Base-by-base conservation (phyloP, 345 rosid species). In the Clarkia xantiana region DNA sequence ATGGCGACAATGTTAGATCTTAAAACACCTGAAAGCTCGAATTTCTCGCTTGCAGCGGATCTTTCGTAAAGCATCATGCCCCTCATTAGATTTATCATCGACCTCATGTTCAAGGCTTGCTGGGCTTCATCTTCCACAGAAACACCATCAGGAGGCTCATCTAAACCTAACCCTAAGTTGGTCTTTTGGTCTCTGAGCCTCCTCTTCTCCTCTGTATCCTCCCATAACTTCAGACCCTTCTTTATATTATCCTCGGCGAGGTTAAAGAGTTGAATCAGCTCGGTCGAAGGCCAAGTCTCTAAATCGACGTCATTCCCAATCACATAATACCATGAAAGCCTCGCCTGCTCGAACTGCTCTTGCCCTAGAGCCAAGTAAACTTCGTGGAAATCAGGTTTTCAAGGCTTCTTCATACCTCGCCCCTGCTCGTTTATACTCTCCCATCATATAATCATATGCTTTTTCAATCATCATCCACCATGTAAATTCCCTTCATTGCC, bases 321-420 rank as follows among this genome's bases (percentile, higher is more conserved):
- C 10, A 76, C 81, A 56, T 81, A 81, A 62, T 77, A 77, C 95
- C 97, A 90, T 38, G 82, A 74, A 58, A 86, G 83, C 55, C 80
- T 86, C 57, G 89, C 96, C 75, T 70, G 86, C 80, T 81, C 98
- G 69, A 83, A 91, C 42, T 76, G 84, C 63, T 77, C 89, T 60
- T 73, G 85, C 48, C 82, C 93, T 16, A 81, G 71, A 36, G 96
- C 96, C 42, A 79, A 64, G 61, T 56, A 54, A 36, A 67, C 83
- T 71, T 86, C 93, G 39, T 76, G 77, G 55, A 78, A 72, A 63
- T 91, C 93, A 15, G 94, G 83, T 65, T 91, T 64, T 78, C 69
- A 81, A 48, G 45, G 98, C 89, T 65, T 78, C 87, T 63, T 77
- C 87, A 41, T 79, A 86, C 57, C 70, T 78, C 64, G 65, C 61